Evolutionary conservation across 2,329 filamentous ascomycete genomes (phyloP), one percentile per base, ranked within the genome.

Genomic region (Cytospora paraplurivora): DNA sequence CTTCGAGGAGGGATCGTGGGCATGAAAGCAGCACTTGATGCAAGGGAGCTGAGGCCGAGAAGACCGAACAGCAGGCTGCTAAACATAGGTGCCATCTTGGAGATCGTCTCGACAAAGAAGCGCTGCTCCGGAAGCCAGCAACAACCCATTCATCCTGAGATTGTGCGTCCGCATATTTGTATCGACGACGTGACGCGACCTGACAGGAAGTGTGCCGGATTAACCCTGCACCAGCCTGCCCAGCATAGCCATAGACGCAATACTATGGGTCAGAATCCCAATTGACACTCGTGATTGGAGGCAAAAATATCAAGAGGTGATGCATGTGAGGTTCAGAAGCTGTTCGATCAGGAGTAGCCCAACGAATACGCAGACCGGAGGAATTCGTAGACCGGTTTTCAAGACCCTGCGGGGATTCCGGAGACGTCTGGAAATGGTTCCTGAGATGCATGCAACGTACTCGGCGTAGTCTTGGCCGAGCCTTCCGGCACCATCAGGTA

Each of bases 211-310:
- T 17, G 50, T 35, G 50, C 58, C 50, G 58, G 54, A 32, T 11
- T 37, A 10, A 21, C 58, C 37, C 27, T 60, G 12, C 44, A 10
- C 35, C 13, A 47, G 51, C 37, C 17, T 34, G 15, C 35, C 58
- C 50, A 52, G 37, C 1, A 15, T 21, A 11, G 17, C 27, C 37
- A 7, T 10, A 34, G n/a, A 60, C 21, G 37, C n/a, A 13, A 19
- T 21, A 6, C 3, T 47, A 4, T 32, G 21, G 51, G 27, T 6
- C 47, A 47, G 21, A 7, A 7, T 54, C n/a, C 21, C 34, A 32
- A 49, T 37, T 32, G 53, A 34, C 11, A 27, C 13, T 34, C 21
- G 5, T 65, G 63, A 65, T 63, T 65, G 59, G 63, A 65, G 63
- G 63, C 63, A 65, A 65, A 53, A 62, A 32, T 65, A 61, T 11